These are phyloP conservation scores for Solanum raphanifolium DNA, from an alignment of 257 asterid genomes.

Conservation along the genomic window DNA sequence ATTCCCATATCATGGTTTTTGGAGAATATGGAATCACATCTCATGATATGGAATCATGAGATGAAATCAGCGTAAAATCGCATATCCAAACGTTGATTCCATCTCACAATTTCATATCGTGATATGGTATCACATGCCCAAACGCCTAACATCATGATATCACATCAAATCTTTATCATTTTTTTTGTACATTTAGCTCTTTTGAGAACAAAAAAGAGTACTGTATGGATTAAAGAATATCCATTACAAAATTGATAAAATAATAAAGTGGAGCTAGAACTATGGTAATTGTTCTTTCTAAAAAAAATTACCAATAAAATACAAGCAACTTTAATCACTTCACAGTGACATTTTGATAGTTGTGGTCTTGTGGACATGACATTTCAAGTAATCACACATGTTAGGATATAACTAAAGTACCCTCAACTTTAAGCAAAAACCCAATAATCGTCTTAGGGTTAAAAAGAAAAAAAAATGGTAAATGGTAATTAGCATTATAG, in stretches of 20 bases:
- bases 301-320: background rate
- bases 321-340: background rate
- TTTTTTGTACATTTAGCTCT: background rate
- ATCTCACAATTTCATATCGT: no score
- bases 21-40: no score
- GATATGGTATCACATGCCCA: no score
- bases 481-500: background rate
- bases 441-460: background rate
- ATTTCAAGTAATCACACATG: background rate
- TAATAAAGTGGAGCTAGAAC: background rate
- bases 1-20: no score
- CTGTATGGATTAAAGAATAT: background rate
- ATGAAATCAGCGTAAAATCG: no score
- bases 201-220: background rate
- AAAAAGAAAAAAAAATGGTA: background rate
- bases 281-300: background rate
- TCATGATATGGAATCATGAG: no score
- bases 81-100: no score
- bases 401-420: background rate
- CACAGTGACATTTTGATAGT: background rate
- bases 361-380: background rate
- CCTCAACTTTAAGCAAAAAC: background rate
- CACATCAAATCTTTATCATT: background rate
- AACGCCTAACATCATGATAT: background rate
- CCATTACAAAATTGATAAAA: background rate